phyloP scores from a whole-genome alignment of 169 alveolate species.

The Plasmodium cynomolgi region DNA sequence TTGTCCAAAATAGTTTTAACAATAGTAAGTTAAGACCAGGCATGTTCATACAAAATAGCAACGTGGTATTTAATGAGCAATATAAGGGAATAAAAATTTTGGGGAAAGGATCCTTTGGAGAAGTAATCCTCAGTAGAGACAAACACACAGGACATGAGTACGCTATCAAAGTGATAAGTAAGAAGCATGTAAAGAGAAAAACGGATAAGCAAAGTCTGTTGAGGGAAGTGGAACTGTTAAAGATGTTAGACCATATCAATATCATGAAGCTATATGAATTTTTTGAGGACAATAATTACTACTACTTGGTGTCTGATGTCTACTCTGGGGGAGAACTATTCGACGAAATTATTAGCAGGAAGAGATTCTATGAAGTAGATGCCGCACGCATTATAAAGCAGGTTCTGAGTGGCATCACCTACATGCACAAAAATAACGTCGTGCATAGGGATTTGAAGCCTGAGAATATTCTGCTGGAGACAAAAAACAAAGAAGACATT shows the following conservation, averaged over 20 bases:
- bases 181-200: conserved; percentile 88
- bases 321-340: conserved; percentile 96
- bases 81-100: conserved; percentile 90
- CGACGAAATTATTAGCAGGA: conserved; percentile 93
- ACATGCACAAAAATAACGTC: conserved; percentile 91
- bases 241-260: conserved; percentile 91
- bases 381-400: conserved; percentile 94
- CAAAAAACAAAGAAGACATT: conserved; percentile 85
- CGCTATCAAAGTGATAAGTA: conserved; percentile 93
- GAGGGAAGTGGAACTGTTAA: conserved; percentile 89
- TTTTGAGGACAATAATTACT: conserved; percentile 91
- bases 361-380: conserved; percentile 92
- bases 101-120: conserved; percentile 95
- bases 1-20: conserved; percentile 47
- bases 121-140: conserved; percentile 90
- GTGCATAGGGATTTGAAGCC: conserved; percentile 93
- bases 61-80: conserved; percentile 87
- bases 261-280: conserved; percentile 92
- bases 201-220: conserved; percentile 88
- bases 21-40: conserved; percentile 87
- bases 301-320: conserved; percentile 92
- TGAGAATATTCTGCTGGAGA: conserved; percentile 91
- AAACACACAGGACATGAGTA: conserved; percentile 89
- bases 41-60: conserved; percentile 90
- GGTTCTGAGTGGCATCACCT: conserved; percentile 93